A percentile compares a stretch with the other conserved stretches of the same genome.
phyloP scores from a whole-genome alignment of 2,329 filamentous ascomycete species.

The Apiospora pterosperma region DNA sequence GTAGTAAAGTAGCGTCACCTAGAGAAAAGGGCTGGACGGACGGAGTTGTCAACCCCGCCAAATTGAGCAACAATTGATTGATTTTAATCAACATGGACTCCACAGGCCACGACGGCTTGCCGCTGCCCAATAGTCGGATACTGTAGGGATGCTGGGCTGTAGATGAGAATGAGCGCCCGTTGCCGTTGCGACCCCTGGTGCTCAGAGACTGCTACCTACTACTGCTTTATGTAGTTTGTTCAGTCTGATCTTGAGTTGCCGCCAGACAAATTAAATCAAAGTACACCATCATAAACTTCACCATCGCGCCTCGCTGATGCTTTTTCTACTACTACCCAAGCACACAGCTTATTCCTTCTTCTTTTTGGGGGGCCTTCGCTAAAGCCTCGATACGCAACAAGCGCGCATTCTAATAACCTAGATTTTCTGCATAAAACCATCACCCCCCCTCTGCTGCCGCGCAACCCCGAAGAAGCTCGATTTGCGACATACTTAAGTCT shows the following conservation, averaged over 20 bases:
- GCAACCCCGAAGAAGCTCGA: background rate
- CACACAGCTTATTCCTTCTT: background rate
- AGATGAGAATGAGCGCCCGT: background rate
- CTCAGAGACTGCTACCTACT: background rate
- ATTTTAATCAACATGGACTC: background rate
- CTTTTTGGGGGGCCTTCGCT: background rate
- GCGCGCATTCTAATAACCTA: background rate
- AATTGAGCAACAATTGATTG: background rate
- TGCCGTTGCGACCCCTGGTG: conserved; percentile 1
- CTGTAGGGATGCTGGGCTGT: background rate
- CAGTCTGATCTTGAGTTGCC: background rate
- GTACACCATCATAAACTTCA: background rate
- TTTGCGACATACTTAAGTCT: background rate
- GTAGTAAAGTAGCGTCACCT: background rate
- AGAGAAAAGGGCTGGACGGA: background rate
- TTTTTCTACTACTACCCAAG: background rate
- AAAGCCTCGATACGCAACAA: background rate
- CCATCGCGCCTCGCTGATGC: conserved; percentile 1
- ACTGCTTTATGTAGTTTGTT: background rate
- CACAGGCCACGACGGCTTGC: background rate
- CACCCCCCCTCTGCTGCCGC: background rate
- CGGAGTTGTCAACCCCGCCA: background rate
- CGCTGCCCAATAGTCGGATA: background rate
- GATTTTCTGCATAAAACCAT: background rate
- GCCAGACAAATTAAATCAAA: background rate